Evolutionary conservation across 495 filamentous ascomycete species (phyloP), one percentile per base, ranked within the genome.

Genomic region (Saxophila tyrrhenica): DNA sequence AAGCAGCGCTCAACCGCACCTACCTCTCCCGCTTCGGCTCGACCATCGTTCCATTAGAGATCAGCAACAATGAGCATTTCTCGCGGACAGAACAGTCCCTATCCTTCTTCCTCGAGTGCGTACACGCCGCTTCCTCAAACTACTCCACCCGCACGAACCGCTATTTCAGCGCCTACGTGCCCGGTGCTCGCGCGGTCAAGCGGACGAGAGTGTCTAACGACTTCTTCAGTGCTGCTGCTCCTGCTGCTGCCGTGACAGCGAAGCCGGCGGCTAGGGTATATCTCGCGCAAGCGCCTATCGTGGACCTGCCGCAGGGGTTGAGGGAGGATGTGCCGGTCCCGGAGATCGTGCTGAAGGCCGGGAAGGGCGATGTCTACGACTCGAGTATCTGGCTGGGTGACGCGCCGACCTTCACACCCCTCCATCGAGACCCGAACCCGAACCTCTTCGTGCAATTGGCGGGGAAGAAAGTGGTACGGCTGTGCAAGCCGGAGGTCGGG

Each of bases 351-450:
- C 51, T 21, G 54, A 71, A 29, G 72, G 78, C 10, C 81, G 87
- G 10, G 72, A 71, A 61, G 82, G 83, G 39, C 20, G 90, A 96
- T 68, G 69, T 96, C 11, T 97, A 98, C 63, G 78, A 80, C 59
- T 80, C 82, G 13, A 91, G 83, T 63, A 68, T 98, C 22, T 98
- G 92, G 92, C 75, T 97, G 3, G 92, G 92, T 10, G 69, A 84
- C 3, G 78, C 87, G 29, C 85, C 87, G 1, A 96, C 90, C 0
- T 85, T 84, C 62, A 97, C 92, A 0, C 88, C 92, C 7, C 75
- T 94, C 10, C 92, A 98, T 69, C 75, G 82, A 20, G 92, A 98
- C 63, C 92, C 92, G 0, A 98, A 98, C 60, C 88, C 87, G 8
- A 98, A 98, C 64, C 63, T 95, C 0, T 95, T 97, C 66, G 78